Conservation (phyloP, 805 yeast species). For the Pichia exigua region DNA sequence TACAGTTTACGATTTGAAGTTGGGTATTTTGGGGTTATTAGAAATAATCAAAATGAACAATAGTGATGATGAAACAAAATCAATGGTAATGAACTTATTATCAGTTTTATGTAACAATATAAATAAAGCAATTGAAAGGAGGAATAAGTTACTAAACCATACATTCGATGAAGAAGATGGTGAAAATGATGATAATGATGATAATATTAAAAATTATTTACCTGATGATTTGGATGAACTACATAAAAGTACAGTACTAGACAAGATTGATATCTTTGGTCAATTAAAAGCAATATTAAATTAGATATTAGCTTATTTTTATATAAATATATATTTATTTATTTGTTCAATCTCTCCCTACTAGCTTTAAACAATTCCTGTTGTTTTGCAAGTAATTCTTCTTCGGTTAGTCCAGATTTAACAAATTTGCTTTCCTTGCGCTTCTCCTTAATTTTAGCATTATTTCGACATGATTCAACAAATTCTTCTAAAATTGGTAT, state of each 20-base stretch:
- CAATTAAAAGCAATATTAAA: constrained; percentile 22
- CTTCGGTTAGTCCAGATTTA: constrained; percentile 86
- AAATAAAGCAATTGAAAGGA: constrained; percentile 41
- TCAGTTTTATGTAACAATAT: constrained; percentile 1
- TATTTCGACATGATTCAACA: constrained; percentile 79
- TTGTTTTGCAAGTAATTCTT: constrained; percentile 84
- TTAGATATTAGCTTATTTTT: constrained; percentile 8
- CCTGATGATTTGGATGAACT: constrained; percentile 25
- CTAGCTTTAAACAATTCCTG: constrained; percentile 74
- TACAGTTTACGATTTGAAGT: constrained; percentile 49
- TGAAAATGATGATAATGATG: constrained; percentile 12
- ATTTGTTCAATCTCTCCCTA: constrained; percentile 28
- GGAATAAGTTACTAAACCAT: constrained; percentile 34
- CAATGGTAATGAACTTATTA: constrained; percentile 11
- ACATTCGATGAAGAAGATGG: constrained; percentile 20
- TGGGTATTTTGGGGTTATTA: constrained; percentile 41
- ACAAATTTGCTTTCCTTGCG: constrained; percentile 88
- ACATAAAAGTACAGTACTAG: constrained; percentile 26
- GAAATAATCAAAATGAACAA: constrained; percentile 31
- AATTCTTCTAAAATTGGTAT: constrained; percentile 74
- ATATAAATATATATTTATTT: background rate
- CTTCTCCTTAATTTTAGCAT: constrained; percentile 72
- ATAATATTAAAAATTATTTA: background rate
- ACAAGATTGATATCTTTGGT: constrained; percentile 26
- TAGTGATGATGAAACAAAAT: background rate